Evolutionary conservation across 345 rosid genomes (phyloP), one percentile per base, ranked within the genome.

Genomic region (Adansonia digitata): DNA sequence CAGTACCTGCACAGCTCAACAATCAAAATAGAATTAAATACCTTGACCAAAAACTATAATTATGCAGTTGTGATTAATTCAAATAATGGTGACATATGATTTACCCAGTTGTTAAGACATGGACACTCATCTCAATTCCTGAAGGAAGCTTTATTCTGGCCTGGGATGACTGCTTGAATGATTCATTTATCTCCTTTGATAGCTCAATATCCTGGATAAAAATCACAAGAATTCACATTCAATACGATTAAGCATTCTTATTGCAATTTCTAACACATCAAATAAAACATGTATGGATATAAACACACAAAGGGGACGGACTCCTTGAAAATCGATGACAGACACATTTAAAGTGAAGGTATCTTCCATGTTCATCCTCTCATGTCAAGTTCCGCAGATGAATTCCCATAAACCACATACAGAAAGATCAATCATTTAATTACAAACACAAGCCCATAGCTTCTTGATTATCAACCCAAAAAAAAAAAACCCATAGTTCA

Each of bases 101-200:
- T 69, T 82, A 93, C 99, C 99, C 99, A 26, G 99, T 95, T 68
- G 97, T 93, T 76, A 95, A 86, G 77, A 95, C 98, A 72, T 93
- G 98, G 68, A 95, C 99, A 71, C 94, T 93, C 99, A 95, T 88
- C 87, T 95, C 99, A 82, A 95, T 93, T 72, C 99, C 98, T 1
- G 97, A 90, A 52, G 97, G 99, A 59, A 91, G 90, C 80, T 95
- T 95, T 78, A 92, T 88, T 84, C 99, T 86, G 45, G 98, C 99
- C 83, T 95, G 99, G 51, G 98, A 90, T 29, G 99, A 95, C 81
- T 89, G 97, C 84, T 86, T 93, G 87, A 95, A 95, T 75, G 98
- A 93, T 81, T 95, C 99, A 35, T 95, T 95, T 74, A 93, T 91
- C 87, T 95, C 99, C 86, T 90, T 95, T 17, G 99, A 95, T 74